phyloP scores from a whole-genome alignment of 2,329 filamentous ascomycete genomes.

The Capronia coronata region DNA sequence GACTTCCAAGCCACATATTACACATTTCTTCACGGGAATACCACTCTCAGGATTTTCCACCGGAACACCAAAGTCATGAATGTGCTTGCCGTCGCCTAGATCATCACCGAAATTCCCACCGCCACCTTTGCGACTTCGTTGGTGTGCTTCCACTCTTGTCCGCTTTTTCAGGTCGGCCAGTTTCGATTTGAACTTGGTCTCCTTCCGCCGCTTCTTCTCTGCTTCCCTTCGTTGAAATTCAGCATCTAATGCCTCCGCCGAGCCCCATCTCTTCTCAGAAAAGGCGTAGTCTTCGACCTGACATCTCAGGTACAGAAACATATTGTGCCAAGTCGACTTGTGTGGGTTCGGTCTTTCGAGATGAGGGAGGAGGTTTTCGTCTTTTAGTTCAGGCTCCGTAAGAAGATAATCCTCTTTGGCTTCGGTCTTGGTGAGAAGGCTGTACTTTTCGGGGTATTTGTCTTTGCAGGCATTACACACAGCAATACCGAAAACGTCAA shows the following conservation, averaged over 20 bases:
- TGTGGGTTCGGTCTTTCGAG: conserved; percentile 88
- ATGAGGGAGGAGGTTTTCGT: conserved; percentile 78
- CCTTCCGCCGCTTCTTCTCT: conserved; percentile 78
- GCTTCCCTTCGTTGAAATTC: conserved; percentile 75
- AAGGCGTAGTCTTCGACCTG: conserved; percentile 95
- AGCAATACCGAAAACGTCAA: conserved; percentile 68
- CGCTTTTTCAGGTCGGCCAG: conserved; percentile 85
- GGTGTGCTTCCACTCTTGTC: conserved; percentile 83
- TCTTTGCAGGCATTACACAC: conserved; percentile 86
- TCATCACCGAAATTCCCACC: conserved; percentile 66
- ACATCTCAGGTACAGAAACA: conserved; percentile 92
- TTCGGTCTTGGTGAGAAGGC: conserved; percentile 91
- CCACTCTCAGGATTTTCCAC: conserved; percentile 53
- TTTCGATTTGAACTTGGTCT: conserved; percentile 86
- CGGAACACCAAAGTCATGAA: conserved; percentile 72
- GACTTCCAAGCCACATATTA: conserved; percentile 61
- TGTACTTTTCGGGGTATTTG: conserved; percentile 84
- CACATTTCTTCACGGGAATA: conserved; percentile 62
- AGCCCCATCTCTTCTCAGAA: conserved; percentile 77
- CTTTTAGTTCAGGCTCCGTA: conserved; percentile 88
- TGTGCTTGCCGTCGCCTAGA: conserved; percentile 64
- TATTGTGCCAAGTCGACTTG: conserved; percentile 93
- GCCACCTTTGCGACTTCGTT: conserved; percentile 56
- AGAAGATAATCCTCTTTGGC: conserved; percentile 90
- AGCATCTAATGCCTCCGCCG: conserved; percentile 72